Base-by-base conservation (phyloP, 2,329 filamentous ascomycete genomes). In the Helotiales sp. region DNA sequence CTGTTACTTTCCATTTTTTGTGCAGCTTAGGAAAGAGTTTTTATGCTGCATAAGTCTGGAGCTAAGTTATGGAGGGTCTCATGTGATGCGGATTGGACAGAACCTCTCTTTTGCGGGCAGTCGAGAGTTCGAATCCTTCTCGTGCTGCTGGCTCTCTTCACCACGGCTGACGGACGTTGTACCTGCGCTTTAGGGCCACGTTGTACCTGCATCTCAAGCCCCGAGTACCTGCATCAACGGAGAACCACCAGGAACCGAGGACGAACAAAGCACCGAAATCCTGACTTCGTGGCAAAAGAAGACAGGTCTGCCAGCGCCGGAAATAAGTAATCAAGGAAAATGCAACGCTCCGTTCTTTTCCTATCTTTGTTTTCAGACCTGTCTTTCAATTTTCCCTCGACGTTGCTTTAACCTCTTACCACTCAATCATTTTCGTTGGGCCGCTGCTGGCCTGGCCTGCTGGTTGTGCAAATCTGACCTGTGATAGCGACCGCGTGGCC, bases 1-100 rank as follows among this genome's bases (percentile, higher is more conserved):
- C 20, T n/a, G 37, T 47, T 43, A 28, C 22, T 45, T 7, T 5
- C 8, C 6, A 15, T 22, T n/a, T 50, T 61, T 69, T 69, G 57
- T 69, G 67, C 67, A 59, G 50, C 37, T 24, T 26, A 54, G 49
- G 26, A 30, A 26, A 66, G 64, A 69, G 50, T 60, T 67, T 67
- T 69, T 65, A 52, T 64, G 61, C 50, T 65, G 61, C 67, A 69
- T 61, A 49, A 54, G 24, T 28, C 15, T 45, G 26, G 24, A 8
- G 10, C 32, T 10, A 55, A 37, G n/a, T 11, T 32, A 47, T 28
- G 54, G 54, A 58, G 54, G 54, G 54, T 17, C 10, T 22, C 32
- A 24, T 60, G 40, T 24, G 57, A 10, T 47, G 11, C 17, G 20
- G 37, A 47, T 60, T 60, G 57, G 57, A 45, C 30, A 22, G 32